Evolutionary conservation across 495 filamentous ascomycete species (phyloP), one percentile per base, ranked within the genome.

Genomic region (Cryomyces antarcticus): DNA sequence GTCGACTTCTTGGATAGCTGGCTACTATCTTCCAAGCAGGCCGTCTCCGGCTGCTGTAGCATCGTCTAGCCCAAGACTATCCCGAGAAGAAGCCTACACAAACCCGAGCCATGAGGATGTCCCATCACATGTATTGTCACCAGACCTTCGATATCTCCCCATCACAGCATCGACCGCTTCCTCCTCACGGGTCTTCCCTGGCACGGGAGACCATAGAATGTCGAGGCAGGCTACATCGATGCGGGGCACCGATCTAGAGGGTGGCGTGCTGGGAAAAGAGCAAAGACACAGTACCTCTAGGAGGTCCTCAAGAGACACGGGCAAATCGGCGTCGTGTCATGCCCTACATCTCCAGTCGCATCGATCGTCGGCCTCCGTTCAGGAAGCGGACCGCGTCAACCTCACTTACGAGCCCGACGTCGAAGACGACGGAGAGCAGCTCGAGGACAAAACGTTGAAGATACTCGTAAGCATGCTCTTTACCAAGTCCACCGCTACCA

Each of bases 401-500:
- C 7, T 37, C 4, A 11, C 37, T 6, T 49, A 46, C 31, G 34
- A 35, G 10, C 46, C 43, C 5, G 46, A 48, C 7, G 48, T 46
- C 7, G 46, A 49, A n/a, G 43, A 45, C 24, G 12, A 24, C 24
- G 47, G 12, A 5, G 46, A 45, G n/a, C 2, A 33, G 37, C 48
- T 46, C 28, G 44, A 50, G 31, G 29, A 47, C 31, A 46, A 45
- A 5, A 44, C 48, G 30, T 27, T 49, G 7, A 49, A 42, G 30
- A 12, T 35, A 35, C 33, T 35, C 33, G 33, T 35, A 39, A 24
- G 17, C 17, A 24, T 24, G 17, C 17, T 12, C 9, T 12, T 7
- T 7, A 39, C 9, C 9, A 1, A 12, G 17, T 11, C 38, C 38
- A 9, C 24, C 38, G 3, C 7, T 28, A 7, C 1, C 38, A 9